Evolutionary conservation across 805 yeast species (phyloP).

Genomic region (Debaryomyces castellii): DNA sequence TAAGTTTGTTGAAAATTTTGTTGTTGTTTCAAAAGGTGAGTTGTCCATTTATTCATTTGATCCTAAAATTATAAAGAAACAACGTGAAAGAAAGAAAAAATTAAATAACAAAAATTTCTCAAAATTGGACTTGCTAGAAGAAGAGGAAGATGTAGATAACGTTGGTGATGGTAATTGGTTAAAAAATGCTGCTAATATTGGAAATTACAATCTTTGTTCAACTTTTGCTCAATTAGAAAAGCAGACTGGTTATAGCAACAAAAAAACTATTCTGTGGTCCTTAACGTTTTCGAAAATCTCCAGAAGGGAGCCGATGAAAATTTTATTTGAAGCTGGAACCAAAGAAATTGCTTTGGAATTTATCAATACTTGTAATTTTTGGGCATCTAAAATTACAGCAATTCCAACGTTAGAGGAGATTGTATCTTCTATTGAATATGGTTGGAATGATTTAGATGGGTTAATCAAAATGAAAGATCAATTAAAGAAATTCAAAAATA

Average conservation of each 20-base stretch:
- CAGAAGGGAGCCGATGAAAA: conserved; percentile 34
- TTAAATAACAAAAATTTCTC: conserved; percentile 15
- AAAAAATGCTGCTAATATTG: conserved; percentile 58
- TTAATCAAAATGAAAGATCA: conserved; percentile 24
- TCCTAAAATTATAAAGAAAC: conserved; percentile 41
- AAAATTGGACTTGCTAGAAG: too few species aligned
- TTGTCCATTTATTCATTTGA: conserved; percentile 57
- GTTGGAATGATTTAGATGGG: conserved; percentile 58
- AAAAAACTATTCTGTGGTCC: conserved; percentile 43
- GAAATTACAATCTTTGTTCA: conserved; percentile 51
- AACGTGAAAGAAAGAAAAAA: conserved; percentile 30
- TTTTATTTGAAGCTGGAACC: conserved; percentile 67
- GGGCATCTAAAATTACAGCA: conserved; percentile 85
- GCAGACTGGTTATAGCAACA: conserved; percentile 7
- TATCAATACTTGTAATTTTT: conserved; percentile 78
- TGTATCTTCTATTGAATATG: conserved; percentile 76
- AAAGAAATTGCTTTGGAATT: conserved; percentile 66
- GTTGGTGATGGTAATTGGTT: conserved; percentile 71
- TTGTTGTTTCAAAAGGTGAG: conserved; percentile 70
- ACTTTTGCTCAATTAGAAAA: conserved; percentile 45
- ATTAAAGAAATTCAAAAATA: conserved; percentile 31
- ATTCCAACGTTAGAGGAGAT: conserved; percentile 70
- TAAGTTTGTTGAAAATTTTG: conserved; percentile 49
- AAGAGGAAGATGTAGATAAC: conserved; percentile 20
- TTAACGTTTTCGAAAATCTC: conserved; percentile 52